Conservation (phyloP, 2,329 filamentous ascomycete species). For the Clonostachys sp. region DNA sequence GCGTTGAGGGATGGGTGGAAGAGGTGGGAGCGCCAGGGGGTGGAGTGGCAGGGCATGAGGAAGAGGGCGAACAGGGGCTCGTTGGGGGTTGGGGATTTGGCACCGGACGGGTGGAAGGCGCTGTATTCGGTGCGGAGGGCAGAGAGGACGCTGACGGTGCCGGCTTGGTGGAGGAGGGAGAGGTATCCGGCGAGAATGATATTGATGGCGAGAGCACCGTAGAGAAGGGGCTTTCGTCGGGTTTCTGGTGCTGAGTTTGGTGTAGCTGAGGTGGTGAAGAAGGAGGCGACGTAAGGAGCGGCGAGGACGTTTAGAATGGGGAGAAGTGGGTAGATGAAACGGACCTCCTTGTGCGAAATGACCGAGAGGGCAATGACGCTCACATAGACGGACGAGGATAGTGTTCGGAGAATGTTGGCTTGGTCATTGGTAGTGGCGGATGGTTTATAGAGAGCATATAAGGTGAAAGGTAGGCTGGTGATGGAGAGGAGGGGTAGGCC, state of each 20-base stretch:
- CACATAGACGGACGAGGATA: constrained; percentile 54
- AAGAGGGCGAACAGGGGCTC: constrained; percentile 67
- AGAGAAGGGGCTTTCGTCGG: constrained; percentile 51
- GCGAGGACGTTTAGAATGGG: constrained; percentile 81
- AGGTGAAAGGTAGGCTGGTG: constrained; percentile 73
- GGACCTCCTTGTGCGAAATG: constrained; percentile 93
- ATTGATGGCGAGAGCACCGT: constrained; percentile 60
- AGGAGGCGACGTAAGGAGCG: constrained; percentile 60
- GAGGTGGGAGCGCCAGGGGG: constrained; percentile 88
- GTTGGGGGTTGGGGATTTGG: constrained; percentile 9
- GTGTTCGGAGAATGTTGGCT: constrained; percentile 25
- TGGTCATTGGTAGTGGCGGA: constrained; percentile 24
- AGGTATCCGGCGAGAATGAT: constrained; percentile 68
- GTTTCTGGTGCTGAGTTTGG: constrained; percentile 21
- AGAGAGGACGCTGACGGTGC: constrained; percentile 67
- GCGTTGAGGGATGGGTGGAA: constrained; percentile 70
- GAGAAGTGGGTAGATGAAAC: constrained; percentile 91
- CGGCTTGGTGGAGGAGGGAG: constrained; percentile 73
- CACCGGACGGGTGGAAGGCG: constrained; percentile 36
- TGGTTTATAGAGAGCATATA: constrained; percentile 57
- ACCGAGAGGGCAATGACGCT: constrained; percentile 64
- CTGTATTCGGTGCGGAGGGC: constrained; percentile 75
- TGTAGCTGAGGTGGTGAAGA: constrained; percentile 47
- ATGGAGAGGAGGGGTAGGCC: constrained; percentile 84
- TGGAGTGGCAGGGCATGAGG: constrained; percentile 93